Percentiles rank a stretch among this genome's conserved stretches.
These are phyloP conservation scores for Climacium dendroides DNA, from an alignment of 225 moss, liverwort and hornwort species.

Conservation along the genomic window DNA sequence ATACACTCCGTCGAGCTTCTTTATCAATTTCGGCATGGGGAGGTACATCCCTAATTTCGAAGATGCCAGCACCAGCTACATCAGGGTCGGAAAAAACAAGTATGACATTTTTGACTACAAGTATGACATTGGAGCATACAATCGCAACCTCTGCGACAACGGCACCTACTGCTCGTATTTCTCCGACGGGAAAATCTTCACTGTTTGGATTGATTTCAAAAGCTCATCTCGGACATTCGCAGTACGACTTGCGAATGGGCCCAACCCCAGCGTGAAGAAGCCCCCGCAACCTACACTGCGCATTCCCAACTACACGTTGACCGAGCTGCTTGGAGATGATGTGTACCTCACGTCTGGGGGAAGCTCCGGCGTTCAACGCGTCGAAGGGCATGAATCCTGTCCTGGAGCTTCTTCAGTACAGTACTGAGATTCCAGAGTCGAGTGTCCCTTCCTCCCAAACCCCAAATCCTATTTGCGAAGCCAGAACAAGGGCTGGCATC, in stretches of 20 bases:
- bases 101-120: no score
- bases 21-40: not conserved
- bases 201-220: not conserved
- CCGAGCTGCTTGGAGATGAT: not conserved
- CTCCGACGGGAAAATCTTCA: not conserved
- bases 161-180: not conserved
- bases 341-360: not conserved
- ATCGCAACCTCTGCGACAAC: not conserved
- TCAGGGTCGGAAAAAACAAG: not conserved
- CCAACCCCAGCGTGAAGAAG: not conserved
- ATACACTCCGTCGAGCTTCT: not conserved
- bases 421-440: not conserved
- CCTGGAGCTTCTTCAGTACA: not conserved
- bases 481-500: not conserved
- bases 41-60: no score
- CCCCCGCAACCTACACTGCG: not conserved
- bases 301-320: not conserved
- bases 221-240: not conserved
- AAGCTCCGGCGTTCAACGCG: not conserved
- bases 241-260: not conserved
- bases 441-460: not conserved
- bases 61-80: not conserved
- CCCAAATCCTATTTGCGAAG: not conserved
- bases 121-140: not conserved
- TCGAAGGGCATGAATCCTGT: not conserved